These are phyloP conservation scores for Coffea humblotiana DNA, from an alignment of 305 asterid species.

Conservation along the genomic window DNA sequence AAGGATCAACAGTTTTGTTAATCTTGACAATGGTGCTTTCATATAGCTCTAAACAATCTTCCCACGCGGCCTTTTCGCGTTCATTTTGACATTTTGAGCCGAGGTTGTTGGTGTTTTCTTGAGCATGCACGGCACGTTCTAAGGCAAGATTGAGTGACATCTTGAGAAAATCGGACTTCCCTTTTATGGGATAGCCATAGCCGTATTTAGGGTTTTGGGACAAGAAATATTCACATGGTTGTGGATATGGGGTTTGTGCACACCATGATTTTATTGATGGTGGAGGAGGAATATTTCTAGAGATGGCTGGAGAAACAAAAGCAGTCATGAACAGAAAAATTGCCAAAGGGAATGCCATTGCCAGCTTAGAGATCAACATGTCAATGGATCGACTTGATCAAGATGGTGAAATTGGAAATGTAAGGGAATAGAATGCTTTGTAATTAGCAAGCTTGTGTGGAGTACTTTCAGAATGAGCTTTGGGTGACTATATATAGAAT, in stretches of 20 bases:
- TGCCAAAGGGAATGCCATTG: constrained; percentile 37
- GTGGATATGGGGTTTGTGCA: constrained; percentile 65
- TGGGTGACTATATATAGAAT: constrained; percentile 6
- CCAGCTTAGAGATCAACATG: neutral
- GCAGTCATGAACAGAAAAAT: constrained; percentile 28
- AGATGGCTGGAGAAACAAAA: constrained; percentile 36
- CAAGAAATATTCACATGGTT: constrained; percentile 64
- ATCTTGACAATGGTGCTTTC: constrained; percentile 41
- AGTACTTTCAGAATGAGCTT: neutral
- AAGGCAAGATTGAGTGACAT: constrained; percentile 49
- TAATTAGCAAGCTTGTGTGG: constrained; percentile 3
- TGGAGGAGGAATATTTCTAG: constrained; percentile 14
- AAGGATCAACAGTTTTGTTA: constrained; percentile 51
- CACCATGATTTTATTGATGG: constrained; percentile 61
- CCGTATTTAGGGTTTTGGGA: constrained; percentile 40
- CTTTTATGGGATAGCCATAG: constrained; percentile 27
- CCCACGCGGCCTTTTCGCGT: constrained; percentile 74
- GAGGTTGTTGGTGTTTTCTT: constrained; percentile 32
- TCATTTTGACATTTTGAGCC: constrained; percentile 56
- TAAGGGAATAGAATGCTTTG: neutral
- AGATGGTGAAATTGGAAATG: neutral
- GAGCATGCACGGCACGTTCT: constrained; percentile 57
- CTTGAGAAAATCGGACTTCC: constrained; percentile 59
- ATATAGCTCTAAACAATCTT: constrained; percentile 69
- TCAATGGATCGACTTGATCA: neutral